Evolutionary conservation across 2,329 filamentous ascomycete genomes (phyloP), one percentile per base, ranked within the genome.

Genomic region (Hypoxylon sp.): DNA sequence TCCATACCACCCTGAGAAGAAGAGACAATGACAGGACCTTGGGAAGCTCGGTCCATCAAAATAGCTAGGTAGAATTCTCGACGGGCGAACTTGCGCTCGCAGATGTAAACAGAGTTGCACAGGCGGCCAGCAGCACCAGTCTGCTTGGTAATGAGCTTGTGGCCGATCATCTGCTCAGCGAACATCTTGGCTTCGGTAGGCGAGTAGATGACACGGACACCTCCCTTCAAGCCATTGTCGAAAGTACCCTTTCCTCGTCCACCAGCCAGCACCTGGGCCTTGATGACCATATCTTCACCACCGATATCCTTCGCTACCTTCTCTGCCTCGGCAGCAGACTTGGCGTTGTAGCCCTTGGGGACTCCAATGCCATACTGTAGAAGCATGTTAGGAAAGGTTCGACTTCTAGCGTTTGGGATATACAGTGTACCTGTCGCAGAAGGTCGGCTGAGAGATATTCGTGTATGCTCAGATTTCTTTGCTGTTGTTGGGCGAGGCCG

Each of bases 121-220:
- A 97, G 89, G 81, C 96, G 93, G 78, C 96, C 96, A 75, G 83
- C 88, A 74, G 95, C 93, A 80, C 96, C 96, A 64, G 96, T 99
- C 87, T 99, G 96, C 90, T 99, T 99, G 82, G 96, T 99, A 83
- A 99, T 89, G 82, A 99, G 93, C 84, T 97, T 97, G 86, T 99
- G 95, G 79, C 96, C 96, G 82, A 99, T 98, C 96, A 99, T 99
- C 86, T 99, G 94, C 75, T 95, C 88, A 74, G 96, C 95, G 80
- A 99, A 97, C 90, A 98, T 97, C 87, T 93, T 92, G 78, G 96
- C 96, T 87, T 91, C 89, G 76, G 94, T 94, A 65, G 96, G 93
- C 85, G 95, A 98, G 89, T 98, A 99, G 83, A 99, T 97, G 77
- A 99, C 94, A 76, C 96, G 90, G 75, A 99, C 96, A 85, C 96